These are phyloP conservation scores for Globisporangium orthogonon DNA, from an alignment of 352 stramenopile species.

Conservation along the genomic window DNA sequence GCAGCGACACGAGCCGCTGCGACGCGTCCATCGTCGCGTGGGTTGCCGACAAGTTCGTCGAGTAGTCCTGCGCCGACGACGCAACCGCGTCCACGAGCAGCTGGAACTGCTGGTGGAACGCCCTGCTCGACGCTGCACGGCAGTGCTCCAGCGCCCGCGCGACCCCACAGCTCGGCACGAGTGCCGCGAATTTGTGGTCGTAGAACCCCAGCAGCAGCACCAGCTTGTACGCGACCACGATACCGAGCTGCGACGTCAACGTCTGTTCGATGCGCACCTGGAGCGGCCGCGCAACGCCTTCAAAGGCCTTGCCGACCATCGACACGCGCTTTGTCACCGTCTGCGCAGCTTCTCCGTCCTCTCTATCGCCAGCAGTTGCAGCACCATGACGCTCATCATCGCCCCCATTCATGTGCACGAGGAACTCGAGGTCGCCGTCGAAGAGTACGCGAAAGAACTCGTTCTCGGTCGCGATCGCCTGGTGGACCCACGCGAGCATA, in stretches of 20 bases:
- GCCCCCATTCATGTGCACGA: not conserved
- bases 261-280: constrained; percentile 66
- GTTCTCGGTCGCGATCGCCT: constrained; percentile 70
- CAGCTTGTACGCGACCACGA: constrained; percentile 58
- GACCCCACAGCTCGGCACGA: constrained; percentile 32
- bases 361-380: not conserved
- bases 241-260: constrained; percentile 37
- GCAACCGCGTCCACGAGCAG: constrained; percentile 39
- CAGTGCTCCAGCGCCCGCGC: constrained; percentile 30
- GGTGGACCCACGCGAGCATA: constrained; percentile 88
- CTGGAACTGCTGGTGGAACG: constrained; percentile 52
- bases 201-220: constrained; percentile 69
- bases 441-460: constrained; percentile 82
- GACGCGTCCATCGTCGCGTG: constrained; percentile 51
- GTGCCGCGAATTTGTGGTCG: constrained; percentile 41
- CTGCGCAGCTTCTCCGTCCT: not conserved
- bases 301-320: constrained; percentile 54
- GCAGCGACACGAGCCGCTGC: constrained; percentile 42
- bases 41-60: constrained; percentile 48
- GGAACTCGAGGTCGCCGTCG: constrained; percentile 45
- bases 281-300: constrained; percentile 49
- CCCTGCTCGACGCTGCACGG: constrained; percentile 27
- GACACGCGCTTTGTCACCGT: constrained; percentile 9
- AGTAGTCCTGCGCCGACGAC: constrained; percentile 45
- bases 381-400: not conserved